A percentile compares a stretch with the other conserved stretches of the same genome.
phyloP scores from a whole-genome alignment of 108 stramenopile species.

The Chaetoceros tenuissimus region DNA sequence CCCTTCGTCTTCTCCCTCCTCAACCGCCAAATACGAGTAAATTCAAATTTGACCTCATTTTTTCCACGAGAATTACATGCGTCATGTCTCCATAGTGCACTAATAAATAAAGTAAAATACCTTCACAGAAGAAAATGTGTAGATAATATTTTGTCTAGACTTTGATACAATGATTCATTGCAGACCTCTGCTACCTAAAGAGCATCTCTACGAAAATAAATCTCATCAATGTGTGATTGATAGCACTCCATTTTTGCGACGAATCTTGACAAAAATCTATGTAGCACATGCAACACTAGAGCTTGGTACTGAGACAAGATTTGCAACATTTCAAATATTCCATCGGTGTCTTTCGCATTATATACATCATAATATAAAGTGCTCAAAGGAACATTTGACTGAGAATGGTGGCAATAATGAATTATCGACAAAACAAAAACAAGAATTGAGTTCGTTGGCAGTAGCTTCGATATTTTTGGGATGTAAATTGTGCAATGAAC shows the following conservation, averaged over 20 bases:
- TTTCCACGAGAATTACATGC: too few relatives aligned
- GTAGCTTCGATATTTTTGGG: conserved; percentile 62
- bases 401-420: neutral
- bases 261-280: neutral
- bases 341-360: conserved; percentile 2
- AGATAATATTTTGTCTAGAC: too few relatives aligned
- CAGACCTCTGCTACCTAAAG: too few relatives aligned
- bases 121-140: too few relatives aligned
- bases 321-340: neutral
- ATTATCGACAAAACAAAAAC: neutral
- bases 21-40: too few relatives aligned
- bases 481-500: conserved; percentile 68
- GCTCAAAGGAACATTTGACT: neutral
- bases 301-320: neutral
- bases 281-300: neutral
- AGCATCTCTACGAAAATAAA: too few relatives aligned
- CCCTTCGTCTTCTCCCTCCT: too few relatives aligned
- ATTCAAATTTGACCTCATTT: too few relatives aligned
- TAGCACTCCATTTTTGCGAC: neutral
- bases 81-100: too few relatives aligned
- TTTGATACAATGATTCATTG: too few relatives aligned
- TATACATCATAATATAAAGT: neutral
- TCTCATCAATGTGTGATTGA: neutral
- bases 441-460: conserved; percentile 14
- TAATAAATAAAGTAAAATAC: too few relatives aligned